Base-by-base conservation (phyloP, 2,329 filamentous ascomycete species). In the Phymatotrichopsis omnivora region DNA sequence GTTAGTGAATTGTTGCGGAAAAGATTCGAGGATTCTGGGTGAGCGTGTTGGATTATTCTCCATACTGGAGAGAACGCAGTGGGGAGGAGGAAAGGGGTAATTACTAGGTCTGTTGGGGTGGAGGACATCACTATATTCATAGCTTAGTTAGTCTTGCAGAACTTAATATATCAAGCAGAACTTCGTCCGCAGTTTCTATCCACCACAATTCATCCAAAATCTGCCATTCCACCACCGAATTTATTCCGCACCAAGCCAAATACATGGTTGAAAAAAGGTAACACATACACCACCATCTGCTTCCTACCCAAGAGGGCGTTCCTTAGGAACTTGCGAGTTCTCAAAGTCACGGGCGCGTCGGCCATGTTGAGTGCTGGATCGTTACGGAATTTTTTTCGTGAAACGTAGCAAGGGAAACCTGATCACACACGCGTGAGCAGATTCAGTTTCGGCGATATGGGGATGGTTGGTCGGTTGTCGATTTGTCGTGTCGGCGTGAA, bases 321-420 rank as follows among this genome's bases (percentile, higher is more conserved):
- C 76, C 87, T 85, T 75, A 96, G 93, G 84, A 98, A 98, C 78
- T 96, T 96, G 84, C 91, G 89, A 73, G 91, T 98, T 76, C 91
- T 50, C 46, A 56, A 24, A 42, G 54, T 56, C 38, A 56, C 45
- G 14, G 50, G 50, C 10, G 41, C 28, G 25, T 55, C 50, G 33
- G 47, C 38, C 52, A 55, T 55, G 28, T 33, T 52, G 45, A 31
- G 17, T 36, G 41, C 10, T 41, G 16, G 20, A 22, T 10, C 19
- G 35, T 28, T 22, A 20, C 34, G 28, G 20, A 27, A 25, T 41
- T 25, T 19, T 52, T 52, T 30, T n/a, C n/a, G n/a, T n/a, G n/a
- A n/a, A n/a, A n/a, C n/a, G n/a, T n/a, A n/a, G n/a, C n/a, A n/a
- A n/a, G n/a, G n/a, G n/a, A n/a, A n/a, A n/a, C n/a, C n/a, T n/a